Evolutionary conservation across 2,329 filamentous ascomycete species (phyloP).

Genomic region (Penicillium sp.): DNA sequence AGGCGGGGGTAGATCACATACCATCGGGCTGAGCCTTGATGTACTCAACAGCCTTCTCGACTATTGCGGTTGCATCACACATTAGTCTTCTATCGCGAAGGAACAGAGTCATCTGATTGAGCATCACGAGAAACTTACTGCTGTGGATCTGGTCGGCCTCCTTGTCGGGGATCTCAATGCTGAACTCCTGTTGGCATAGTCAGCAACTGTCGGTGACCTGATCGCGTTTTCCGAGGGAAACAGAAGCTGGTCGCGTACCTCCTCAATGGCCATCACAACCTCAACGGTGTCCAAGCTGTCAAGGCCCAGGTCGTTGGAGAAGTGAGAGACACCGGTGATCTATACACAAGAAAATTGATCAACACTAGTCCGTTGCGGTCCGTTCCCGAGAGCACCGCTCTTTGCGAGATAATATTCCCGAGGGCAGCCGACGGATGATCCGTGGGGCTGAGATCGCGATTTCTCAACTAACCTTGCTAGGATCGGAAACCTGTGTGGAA

Average conservation of each 20-base stretch:
- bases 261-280: constrained; percentile 99
- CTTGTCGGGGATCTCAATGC: constrained; percentile 98
- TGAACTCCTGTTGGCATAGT: constrained; percentile 54
- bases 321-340: constrained; percentile 82
- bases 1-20: constrained; percentile 44
- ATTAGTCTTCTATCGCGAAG: constrained; percentile 2
- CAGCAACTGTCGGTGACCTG: constrained; percentile 12
- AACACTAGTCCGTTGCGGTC: background rate
- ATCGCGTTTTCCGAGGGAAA: constrained; percentile 11
- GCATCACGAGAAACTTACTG: constrained; percentile 54
- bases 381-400: background rate
- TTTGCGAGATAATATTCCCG: constrained; percentile 2
- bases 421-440: background rate
- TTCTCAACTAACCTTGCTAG: constrained; percentile 34
- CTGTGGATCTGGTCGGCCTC: constrained; percentile 92
- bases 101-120: background rate
- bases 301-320: constrained; percentile 92
- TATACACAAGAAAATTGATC: constrained; percentile 36
- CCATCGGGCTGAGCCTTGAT: constrained; percentile 90
- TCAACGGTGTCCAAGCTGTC: constrained; percentile 98
- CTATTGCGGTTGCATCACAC: constrained; percentile 43
- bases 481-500: constrained; percentile 30
- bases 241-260: constrained; percentile 50
- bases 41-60: constrained; percentile 92
- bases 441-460: constrained; percentile 2